Evolutionary conservation across 2,329 filamentous ascomycete species (phyloP).

Genomic region (Thielaviopsis ethacetica): DNA sequence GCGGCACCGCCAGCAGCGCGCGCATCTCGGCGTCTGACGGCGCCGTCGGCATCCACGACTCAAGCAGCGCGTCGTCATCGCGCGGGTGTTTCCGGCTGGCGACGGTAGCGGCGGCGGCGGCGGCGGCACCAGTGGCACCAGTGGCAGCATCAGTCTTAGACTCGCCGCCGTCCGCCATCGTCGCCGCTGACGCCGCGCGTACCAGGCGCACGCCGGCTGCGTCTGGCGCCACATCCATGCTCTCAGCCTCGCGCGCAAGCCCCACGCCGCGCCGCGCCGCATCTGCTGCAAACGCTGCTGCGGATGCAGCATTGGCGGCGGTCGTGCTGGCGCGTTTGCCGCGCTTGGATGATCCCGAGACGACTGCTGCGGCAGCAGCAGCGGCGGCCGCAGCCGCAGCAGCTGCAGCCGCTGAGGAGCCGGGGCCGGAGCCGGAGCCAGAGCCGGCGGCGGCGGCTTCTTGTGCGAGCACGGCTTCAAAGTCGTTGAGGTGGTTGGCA

Average conservation of each 20-base stretch:
- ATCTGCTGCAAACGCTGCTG: conserved; percentile 16
- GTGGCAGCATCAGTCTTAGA: too few species aligned
- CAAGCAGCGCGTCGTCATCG: conserved; percentile 42
- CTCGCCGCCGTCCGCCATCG: background rate
- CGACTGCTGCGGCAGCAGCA: background rate
- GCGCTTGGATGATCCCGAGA: conserved; percentile 6
- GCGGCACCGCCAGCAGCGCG: conserved; percentile 44
- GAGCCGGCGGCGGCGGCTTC: conserved; percentile 6
- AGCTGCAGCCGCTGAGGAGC: background rate
- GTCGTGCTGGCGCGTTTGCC: too few species aligned
- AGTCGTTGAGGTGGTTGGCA: conserved; percentile 67
- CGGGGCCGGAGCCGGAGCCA: conserved; percentile 1
- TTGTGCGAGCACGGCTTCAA: conserved; percentile 44
- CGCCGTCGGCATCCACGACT: conserved; percentile 38
- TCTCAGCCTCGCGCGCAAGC: background rate
- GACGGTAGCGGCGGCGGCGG: too few species aligned
- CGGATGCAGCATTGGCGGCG: conserved; percentile 19
- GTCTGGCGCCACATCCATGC: background rate
- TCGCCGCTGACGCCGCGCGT: background rate
- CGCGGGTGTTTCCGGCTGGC: conserved; percentile 22
- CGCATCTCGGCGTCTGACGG: conserved; percentile 47
- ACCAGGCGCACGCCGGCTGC: too few species aligned
- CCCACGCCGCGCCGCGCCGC: background rate
- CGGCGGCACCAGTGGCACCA: too few species aligned
- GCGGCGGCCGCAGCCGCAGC: background rate